Percentiles rank a stretch among this genome's conserved stretches.
These are phyloP conservation scores for Tolypocladium guangdongense DNA, from an alignment of 2,329 filamentous ascomycete species.

Conservation along the genomic window DNA sequence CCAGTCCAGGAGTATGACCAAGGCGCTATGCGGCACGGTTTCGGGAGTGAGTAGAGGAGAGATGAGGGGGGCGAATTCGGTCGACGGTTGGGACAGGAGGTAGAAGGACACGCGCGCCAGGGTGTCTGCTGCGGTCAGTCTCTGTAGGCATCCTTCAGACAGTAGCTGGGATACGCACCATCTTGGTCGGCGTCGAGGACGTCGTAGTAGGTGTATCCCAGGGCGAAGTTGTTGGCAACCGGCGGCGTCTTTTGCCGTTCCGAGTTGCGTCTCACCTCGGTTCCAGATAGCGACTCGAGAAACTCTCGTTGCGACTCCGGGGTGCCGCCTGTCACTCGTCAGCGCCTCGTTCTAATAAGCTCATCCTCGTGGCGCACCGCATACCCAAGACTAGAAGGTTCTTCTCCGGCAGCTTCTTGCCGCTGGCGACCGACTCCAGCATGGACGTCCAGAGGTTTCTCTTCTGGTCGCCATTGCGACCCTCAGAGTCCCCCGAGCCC, in stretches of 20 bases:
- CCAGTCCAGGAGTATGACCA: conserved; percentile 94
- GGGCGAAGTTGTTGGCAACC: conserved; percentile 81
- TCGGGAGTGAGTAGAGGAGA: conserved; percentile 75
- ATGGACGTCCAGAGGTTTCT: conserved; percentile 92
- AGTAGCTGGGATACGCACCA: conserved; percentile 39
- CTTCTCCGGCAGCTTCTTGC: conserved; percentile 84
- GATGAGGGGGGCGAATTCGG: conserved; percentile 71
- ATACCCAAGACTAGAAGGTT: conserved; percentile 79
- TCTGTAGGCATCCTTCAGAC: neutral
- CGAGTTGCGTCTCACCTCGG: conserved; percentile 40
- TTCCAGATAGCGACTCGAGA: conserved; percentile 51
- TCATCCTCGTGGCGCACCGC: neutral
- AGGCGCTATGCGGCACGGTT: conserved; percentile 73
- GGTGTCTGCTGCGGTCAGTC: conserved; percentile 50
- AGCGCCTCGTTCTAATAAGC: conserved; percentile 11
- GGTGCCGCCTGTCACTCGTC: conserved; percentile 52
- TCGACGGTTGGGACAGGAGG: conserved; percentile 74
- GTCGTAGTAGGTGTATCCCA: conserved; percentile 93
- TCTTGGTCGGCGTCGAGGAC: conserved; percentile 90
- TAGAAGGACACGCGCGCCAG: conserved; percentile 84
- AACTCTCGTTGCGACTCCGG: conserved; percentile 79
- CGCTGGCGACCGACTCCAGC: conserved; percentile 82
- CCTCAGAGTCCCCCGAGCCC: conserved; percentile 43
- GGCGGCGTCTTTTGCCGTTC: conserved; percentile 58
- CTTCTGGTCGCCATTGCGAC: conserved; percentile 58